These are phyloP conservation scores for Xylaria sp. DNA, from an alignment of 2,329 filamentous ascomycete species.

Conservation along the genomic window DNA sequence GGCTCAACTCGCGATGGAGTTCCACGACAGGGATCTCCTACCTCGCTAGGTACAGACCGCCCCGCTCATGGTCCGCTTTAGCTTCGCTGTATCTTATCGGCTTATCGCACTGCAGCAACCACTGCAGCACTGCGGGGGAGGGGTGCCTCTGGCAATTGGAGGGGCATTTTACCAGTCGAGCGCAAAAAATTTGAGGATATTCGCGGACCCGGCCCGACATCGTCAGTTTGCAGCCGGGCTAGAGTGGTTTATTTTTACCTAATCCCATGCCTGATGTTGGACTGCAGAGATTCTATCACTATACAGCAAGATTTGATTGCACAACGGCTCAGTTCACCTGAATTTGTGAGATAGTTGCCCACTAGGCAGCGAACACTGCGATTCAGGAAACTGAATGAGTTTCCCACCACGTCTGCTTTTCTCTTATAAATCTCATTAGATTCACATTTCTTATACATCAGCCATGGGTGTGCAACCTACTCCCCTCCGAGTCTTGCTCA, in stretches of 20 bases:
- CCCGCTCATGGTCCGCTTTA: background rate
- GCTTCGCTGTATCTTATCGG: constrained; percentile 28
- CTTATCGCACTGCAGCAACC: constrained; percentile 36
- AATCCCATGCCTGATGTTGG: constrained; percentile 6
- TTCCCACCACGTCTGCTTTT: background rate
- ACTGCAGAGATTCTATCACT: background rate
- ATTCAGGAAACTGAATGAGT: background rate
- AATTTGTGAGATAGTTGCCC: background rate
- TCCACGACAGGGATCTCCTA: constrained; percentile 24
- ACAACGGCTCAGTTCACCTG: background rate
- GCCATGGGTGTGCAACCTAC: constrained; percentile 43
- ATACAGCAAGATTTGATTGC: background rate
- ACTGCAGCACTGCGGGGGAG: constrained; percentile 43
- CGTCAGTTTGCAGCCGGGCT: constrained; percentile 9
- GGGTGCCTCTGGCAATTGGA: constrained; percentile 40
- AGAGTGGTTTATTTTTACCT: constrained; percentile 16
- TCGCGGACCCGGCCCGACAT: constrained; percentile 29
- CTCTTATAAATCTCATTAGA: background rate
- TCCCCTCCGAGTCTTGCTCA: constrained; percentile 77
- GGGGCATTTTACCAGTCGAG: constrained; percentile 37
- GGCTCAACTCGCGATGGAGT: constrained; percentile 32
- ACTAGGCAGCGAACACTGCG: background rate
- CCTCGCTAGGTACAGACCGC: background rate
- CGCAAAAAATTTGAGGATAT: constrained; percentile 37
- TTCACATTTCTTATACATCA: constrained; percentile 1